A percentile compares a stretch with the other conserved stretches of the same genome.
These are phyloP conservation scores for Thymus mandschuricus DNA, from an alignment of 257 asterid genomes.

Conservation along the genomic window DNA sequence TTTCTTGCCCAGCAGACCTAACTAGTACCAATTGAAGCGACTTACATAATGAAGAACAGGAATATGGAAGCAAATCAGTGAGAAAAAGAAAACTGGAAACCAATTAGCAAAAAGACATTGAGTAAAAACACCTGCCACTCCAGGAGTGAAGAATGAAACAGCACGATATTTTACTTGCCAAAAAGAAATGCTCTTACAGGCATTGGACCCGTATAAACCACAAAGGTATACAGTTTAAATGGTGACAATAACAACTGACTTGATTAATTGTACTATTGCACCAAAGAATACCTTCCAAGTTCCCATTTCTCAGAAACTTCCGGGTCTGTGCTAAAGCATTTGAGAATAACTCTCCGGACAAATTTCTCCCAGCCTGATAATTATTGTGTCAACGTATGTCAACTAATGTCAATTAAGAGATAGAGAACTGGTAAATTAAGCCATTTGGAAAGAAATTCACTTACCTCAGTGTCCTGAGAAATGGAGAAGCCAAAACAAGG, in stretches of 20 bases:
- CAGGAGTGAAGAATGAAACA: background rate
- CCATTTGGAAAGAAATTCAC: slow-evolving; percentile 12
- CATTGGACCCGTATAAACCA: slow-evolving; percentile 14
- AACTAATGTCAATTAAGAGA: slow-evolving; percentile 24
- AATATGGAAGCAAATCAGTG: slow-evolving; percentile 3
- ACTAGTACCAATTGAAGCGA: slow-evolving; percentile 45
- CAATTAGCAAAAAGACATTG: background rate
- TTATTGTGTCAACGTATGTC: slow-evolving; percentile 22
- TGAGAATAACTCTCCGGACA: slow-evolving; percentile 62
- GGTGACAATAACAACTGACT: slow-evolving; percentile 1
- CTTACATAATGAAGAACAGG: slow-evolving; percentile 10
- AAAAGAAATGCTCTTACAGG: background rate
- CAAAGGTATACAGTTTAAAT: background rate
- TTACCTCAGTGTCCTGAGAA: slow-evolving; percentile 83
- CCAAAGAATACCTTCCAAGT: slow-evolving; percentile 62
- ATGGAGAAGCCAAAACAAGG: slow-evolving; percentile 84
- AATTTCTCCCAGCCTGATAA: slow-evolving; percentile 57
- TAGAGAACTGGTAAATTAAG: slow-evolving; percentile 28
- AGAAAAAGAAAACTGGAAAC: background rate
- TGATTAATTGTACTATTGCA: slow-evolving; percentile 20
- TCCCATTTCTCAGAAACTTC: slow-evolving; percentile 59
- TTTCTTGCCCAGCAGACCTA: slow-evolving; percentile 63
- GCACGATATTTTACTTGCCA: background rate
- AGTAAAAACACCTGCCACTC: slow-evolving; percentile 10
- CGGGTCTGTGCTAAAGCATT: slow-evolving; percentile 63